Base-by-base conservation (phyloP, 345 rosid genomes). In the Citrus sp. region DNA sequence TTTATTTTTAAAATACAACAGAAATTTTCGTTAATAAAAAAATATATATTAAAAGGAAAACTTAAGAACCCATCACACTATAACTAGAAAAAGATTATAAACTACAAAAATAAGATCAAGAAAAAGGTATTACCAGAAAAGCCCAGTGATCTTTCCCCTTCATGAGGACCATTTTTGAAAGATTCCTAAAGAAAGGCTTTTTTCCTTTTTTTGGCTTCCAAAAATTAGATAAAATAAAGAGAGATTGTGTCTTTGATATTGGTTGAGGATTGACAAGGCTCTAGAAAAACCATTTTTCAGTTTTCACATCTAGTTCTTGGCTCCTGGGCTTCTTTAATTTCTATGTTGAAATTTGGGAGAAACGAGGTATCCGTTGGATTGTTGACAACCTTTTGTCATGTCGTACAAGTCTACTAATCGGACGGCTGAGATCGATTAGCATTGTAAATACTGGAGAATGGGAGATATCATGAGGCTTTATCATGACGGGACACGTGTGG, bases 111-210 rank as follows among this genome's bases (percentile, higher is more conserved):
- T 13, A 68, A 71, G 58, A 62, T 63, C 22, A 73, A 67, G 78
- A 40, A 9, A 60, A 30, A 34, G 2, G 40, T 34, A 71, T 81
- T 86, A 88, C 91, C 89, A 88, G 86, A 76, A 86, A 88, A 24
- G 85, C 86, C 88, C 91, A 88, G 86, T 83, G 88, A 83, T 83
- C 83, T 42, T 70, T 54, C 63, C 3, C 27, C 7, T 78, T 85
- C 71, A 76, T 32, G 68, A 64, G 81, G 74, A 12, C 72, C 89
- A 86, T 83, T 51, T 74, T 65, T n/a, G 22, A 58, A 68, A 27
- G 72, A 54, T 32, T 37, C 69, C 64, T 25, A 21, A 64, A 63
- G 19, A 56, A 79, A 35, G 6, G 8, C 4, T 38, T 64, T 51
- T 54, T 18, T 5, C 1, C 0, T 38, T 9, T 38, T 38, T 38